These are phyloP conservation scores for Candida frijolesensis DNA, from an alignment of 1,139 yeast genomes.

Conservation along the genomic window DNA sequence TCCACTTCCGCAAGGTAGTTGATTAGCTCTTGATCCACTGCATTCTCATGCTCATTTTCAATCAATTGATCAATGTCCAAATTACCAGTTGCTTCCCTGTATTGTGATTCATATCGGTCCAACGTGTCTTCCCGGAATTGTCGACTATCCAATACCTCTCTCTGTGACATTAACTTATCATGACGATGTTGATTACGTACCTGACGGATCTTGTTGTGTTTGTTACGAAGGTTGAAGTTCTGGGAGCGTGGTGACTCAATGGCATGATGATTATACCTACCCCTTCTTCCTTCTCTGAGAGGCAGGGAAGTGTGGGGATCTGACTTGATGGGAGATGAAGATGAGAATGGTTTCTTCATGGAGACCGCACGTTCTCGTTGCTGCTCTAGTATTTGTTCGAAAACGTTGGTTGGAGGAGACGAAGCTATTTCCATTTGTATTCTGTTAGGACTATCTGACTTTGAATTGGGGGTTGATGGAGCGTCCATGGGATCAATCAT, in stretches of 20 bases:
- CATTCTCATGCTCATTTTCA: conserved; percentile 30
- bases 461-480: conserved; percentile 2
- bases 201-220: conserved; percentile 28
- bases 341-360: conserved; percentile 26
- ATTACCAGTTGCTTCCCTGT: conserved; percentile 18
- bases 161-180: conserved; percentile 22
- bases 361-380: conserved; percentile 23
- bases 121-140: conserved; percentile 25
- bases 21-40: conserved; percentile 2
- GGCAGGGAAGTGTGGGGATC: conserved; percentile 5
- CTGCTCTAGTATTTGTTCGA: conserved; percentile 18
- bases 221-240: conserved; percentile 25
- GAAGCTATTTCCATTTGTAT: conserved; percentile 2
- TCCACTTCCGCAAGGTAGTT: conserved; percentile 8
- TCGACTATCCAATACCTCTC: conserved; percentile 27
- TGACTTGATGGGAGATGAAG: conserved; percentile 11
- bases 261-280: conserved; percentile 6
- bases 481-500: not conserved
- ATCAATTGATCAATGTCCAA: conserved; percentile 32
- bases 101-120: conserved; percentile 22
- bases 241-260: conserved; percentile 7
- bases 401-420: conserved; percentile 12
- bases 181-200: conserved; percentile 32
- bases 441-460: not conserved
- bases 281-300: conserved; percentile 5